A percentile compares a stretch with the other conserved stretches of the same genome.
phyloP scores from a whole-genome alignment of 1,284 basidiomycete genomes.

The Coniferiporia weirii region DNA sequence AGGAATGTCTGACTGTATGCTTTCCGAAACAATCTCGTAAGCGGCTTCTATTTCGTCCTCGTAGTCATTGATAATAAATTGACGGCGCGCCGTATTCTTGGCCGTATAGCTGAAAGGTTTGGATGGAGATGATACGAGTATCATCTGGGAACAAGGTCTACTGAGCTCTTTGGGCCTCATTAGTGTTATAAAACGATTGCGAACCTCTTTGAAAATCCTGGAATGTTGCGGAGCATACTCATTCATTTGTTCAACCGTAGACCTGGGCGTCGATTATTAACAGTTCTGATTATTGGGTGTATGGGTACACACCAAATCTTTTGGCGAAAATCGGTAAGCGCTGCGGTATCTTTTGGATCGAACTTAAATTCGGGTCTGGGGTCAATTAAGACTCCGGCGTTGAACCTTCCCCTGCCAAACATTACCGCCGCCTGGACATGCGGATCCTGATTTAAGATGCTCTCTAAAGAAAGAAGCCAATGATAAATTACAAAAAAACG shows the following conservation, averaged over 20 bases:
- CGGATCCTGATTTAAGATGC: constrained; percentile 33
- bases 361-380: constrained; percentile 23
- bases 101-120: constrained; percentile 28
- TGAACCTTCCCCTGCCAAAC: constrained; percentile 39
- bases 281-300: background rate
- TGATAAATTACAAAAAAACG: background rate
- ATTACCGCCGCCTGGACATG: constrained; percentile 30
- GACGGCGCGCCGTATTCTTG: constrained; percentile 30
- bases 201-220: constrained; percentile 26
- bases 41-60: constrained; percentile 28
- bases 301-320: constrained; percentile 5
- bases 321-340: constrained; percentile 6
- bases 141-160: constrained; percentile 6
- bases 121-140: constrained; percentile 9
- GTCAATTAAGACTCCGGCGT: constrained; percentile 39
- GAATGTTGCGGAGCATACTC: constrained; percentile 27
- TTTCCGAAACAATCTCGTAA: constrained; percentile 23
- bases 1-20: constrained; percentile 15
- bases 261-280: constrained; percentile 15
- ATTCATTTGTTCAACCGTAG: constrained; percentile 25
- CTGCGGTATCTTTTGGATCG: background rate
- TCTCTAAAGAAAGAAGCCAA: constrained; percentile 26
- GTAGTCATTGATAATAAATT: constrained; percentile 26
- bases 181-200: background rate
- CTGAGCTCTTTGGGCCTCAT: background rate